A percentile compares a stretch with the other conserved stretches of the same genome.
Evolutionary conservation across 805 yeast species (phyloP).

Genomic region (Torulaspora franciscae): DNA sequence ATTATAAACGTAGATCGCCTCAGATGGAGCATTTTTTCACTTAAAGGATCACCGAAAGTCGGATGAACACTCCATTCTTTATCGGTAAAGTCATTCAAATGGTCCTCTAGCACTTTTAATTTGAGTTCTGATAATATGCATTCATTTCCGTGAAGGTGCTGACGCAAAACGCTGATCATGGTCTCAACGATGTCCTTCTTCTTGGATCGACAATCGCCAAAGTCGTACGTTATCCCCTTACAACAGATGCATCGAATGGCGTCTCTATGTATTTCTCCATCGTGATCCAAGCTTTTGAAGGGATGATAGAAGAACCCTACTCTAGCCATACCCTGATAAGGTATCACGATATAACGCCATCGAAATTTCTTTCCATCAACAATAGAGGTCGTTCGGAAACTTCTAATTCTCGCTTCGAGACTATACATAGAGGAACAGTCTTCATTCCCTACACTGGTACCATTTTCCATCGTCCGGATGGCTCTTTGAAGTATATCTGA

Average conservation of each 20-base stretch:
- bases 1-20: conserved; percentile 19
- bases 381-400: conserved; percentile 15
- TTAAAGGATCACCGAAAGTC: conserved; percentile 21
- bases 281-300: conserved; percentile 7
- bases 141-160: conserved; percentile 17
- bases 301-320: conserved; percentile 32
- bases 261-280: conserved; percentile 17
- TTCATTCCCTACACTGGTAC: background rate
- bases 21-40: conserved; percentile 9
- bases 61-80: conserved; percentile 25
- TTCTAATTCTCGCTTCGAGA: conserved; percentile 14
- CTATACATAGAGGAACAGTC: conserved; percentile 8
- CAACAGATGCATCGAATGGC: conserved; percentile 29
- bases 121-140: conserved; percentile 20
- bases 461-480: conserved; percentile 1
- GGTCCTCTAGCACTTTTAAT: conserved; percentile 25
- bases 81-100: conserved; percentile 11
- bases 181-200: conserved; percentile 24
- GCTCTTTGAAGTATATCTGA: background rate
- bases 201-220: conserved; percentile 27
- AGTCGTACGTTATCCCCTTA: conserved; percentile 15
- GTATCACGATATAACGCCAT: conserved; percentile 34
- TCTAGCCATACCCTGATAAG: conserved; percentile 25
- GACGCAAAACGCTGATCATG: conserved; percentile 22
- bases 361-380: conserved; percentile 23